Conservation (phyloP, 73 alveolate genomes). For the Paramecium pentaurelia region DNA sequence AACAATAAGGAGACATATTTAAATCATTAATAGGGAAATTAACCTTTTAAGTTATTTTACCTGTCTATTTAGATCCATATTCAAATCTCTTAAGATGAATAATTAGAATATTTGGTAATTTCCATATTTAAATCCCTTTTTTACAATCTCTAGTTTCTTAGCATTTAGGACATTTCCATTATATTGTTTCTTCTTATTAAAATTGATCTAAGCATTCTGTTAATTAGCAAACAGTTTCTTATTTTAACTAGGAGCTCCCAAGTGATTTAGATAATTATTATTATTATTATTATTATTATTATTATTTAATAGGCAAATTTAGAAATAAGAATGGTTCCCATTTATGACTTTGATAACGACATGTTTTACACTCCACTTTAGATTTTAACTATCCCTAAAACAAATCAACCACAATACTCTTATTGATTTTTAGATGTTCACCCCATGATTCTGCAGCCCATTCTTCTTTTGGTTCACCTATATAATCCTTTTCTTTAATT, state of each 20-base stretch:
- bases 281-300: not conserved
- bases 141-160: constrained; percentile 69
- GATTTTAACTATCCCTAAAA: constrained; percentile 65
- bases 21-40: constrained; percentile 71
- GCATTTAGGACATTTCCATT: constrained; percentile 88
- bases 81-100: constrained; percentile 88
- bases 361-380: not conserved
- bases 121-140: constrained; percentile 86
- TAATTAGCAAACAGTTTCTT: not conserved
- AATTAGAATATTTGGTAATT: constrained; percentile 84
- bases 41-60: constrained; percentile 67
- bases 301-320: constrained; percentile 81
- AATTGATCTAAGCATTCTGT: constrained; percentile 48
- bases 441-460: constrained; percentile 87
- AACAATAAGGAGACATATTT: constrained; percentile 34
- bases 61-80: constrained; percentile 41
- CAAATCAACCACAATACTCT: constrained; percentile 88
- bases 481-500: constrained; percentile 74
- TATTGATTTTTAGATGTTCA: constrained; percentile 76
- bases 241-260: not conserved
- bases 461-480: constrained; percentile 53
- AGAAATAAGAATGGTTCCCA: constrained; percentile 84
- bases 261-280: constrained; percentile 60
- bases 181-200: constrained; percentile 68
- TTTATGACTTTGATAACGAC: not conserved